A percentile compares a stretch with the other conserved stretches of the same genome.
These are phyloP conservation scores for Suillus decipiens DNA, from an alignment of 768 basidiomycete species.

Conservation along the genomic window DNA sequence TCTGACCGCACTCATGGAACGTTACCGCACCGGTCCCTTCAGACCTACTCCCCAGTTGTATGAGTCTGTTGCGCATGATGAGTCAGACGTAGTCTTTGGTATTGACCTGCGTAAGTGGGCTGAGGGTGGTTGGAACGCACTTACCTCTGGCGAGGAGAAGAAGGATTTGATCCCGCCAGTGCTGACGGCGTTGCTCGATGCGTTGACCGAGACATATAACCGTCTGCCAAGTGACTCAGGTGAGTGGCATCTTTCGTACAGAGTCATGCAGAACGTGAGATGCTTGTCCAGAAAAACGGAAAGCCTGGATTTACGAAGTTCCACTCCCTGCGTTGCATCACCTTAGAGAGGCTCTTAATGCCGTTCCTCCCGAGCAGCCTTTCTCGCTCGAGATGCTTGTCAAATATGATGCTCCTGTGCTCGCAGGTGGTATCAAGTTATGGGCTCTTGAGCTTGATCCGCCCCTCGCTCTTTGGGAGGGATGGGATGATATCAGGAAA, in stretches of 20 bases:
- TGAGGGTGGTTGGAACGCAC: constrained; percentile 72
- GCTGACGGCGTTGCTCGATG: constrained; percentile 63
- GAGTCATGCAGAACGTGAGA: constrained; percentile 8
- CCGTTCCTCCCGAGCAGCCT: constrained; percentile 50
- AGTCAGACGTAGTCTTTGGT: constrained; percentile 86
- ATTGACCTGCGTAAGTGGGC: constrained; percentile 92
- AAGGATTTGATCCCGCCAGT: constrained; percentile 74
- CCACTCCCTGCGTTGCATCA: constrained; percentile 83
- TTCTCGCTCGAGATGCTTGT: constrained; percentile 57
- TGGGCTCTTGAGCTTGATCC: constrained; percentile 93
- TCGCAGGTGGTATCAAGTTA: constrained; percentile 83
- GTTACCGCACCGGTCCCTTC: constrained; percentile 93
- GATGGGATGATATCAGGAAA: constrained; percentile 89
- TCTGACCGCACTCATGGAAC: constrained; percentile 84
- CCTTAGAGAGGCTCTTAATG: constrained; percentile 83
- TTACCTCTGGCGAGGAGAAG: constrained; percentile 56
- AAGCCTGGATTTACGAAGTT: constrained; percentile 94
- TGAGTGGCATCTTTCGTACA: constrained; percentile 33
- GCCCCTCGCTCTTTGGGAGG: constrained; percentile 81
- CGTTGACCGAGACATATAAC: constrained; percentile 62
- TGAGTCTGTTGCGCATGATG: constrained; percentile 81
- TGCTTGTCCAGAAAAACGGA: constrained; percentile 66
- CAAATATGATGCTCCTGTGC: constrained; percentile 82
- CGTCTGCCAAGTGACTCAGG: constrained; percentile 64
- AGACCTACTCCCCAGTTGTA: constrained; percentile 83